Evolutionary conservation across 2,329 filamentous ascomycete genomes (phyloP).

Genomic region (Cytospora chrysosperma): DNA sequence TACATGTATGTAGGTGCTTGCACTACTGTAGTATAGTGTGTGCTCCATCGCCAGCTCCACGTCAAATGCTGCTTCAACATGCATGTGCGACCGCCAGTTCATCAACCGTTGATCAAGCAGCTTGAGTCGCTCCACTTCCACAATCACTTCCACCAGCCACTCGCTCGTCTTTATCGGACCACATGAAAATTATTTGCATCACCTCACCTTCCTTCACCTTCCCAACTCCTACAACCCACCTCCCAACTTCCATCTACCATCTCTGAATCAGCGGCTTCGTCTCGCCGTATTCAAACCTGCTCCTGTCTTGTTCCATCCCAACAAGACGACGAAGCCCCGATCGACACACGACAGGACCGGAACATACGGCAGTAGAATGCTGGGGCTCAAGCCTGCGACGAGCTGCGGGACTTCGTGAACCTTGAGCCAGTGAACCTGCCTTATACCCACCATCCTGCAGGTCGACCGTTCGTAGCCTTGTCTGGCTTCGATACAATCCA

Average conservation of each 20-base stretch:
- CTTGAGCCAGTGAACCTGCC: slow-evolving; percentile 29
- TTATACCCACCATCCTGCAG: background rate
- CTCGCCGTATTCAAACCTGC: background rate
- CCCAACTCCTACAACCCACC: too few relatives aligned
- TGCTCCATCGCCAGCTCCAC: background rate
- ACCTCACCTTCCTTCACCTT: background rate
- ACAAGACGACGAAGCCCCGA: background rate
- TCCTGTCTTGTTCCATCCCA: background rate
- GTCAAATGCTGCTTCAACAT: background rate
- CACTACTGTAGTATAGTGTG: too few relatives aligned
- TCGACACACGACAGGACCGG: slow-evolving; percentile 15
- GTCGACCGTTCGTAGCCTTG: background rate
- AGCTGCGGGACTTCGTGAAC: slow-evolving; percentile 23
- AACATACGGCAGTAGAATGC: slow-evolving; percentile 16
- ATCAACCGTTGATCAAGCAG: too few relatives aligned
- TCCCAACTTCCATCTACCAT: background rate
- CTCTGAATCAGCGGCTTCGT: background rate
- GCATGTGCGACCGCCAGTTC: slow-evolving; percentile 12
- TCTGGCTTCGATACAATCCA: too few relatives aligned
- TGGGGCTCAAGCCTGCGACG: slow-evolving; percentile 15
- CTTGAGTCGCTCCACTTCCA: background rate
- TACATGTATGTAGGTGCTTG: too few relatives aligned
- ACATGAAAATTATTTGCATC: slow-evolving; percentile 3
- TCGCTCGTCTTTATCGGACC: slow-evolving; percentile 12
- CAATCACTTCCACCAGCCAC: background rate